Evolutionary conservation across 2,329 filamentous ascomycete species (phyloP), one percentile per base, ranked within the genome.

Genomic region (Aureobasidium sp.): DNA sequence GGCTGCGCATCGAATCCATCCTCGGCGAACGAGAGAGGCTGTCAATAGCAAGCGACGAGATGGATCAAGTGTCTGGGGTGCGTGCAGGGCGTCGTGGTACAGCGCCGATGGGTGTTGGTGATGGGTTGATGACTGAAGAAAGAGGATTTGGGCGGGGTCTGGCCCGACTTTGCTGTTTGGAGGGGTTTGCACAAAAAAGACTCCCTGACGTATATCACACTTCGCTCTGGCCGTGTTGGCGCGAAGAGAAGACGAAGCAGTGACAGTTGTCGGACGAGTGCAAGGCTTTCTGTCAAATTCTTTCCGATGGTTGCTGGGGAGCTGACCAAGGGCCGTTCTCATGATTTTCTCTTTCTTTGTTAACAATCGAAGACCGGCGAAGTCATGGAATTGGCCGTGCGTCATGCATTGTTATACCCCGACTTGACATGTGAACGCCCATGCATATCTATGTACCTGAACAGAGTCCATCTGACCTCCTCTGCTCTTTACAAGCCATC

Each of bases 1-100:
- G 75, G 60, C 80, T 83, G 68, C 81, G 78, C 82, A 86, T 85
- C 57, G 83, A 85, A 68, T 85, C 83, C 83, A 85, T 85, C 19
- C 25, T 40, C 19, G 66, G 59, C 70, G 43, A n/a, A 19, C 17
- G 37, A 29, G 25, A 27, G n/a, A 33, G 27, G 21, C 13, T 55
- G 45, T 33, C 27, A 25, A 43, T 45, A 45, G 19, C 2, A 21
- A 29, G 9, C 10, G 23, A 38, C 9, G 51, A 31, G 21, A 19
- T 21, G 17, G 9, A 25, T n/a, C 8, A 23, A 46, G 6, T 33
- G 38, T 19, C 5, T 8, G 35, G 37, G 38, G 9, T 43, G 40
- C 7, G n/a, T 23, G 21, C 53, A 50, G 46, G 21, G 6, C 40
- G 25, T 46, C 27, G 50, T 40, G 1, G 50, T 29, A 54, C 50